These are phyloP conservation scores for Beauveria asiatica DNA, from an alignment of 2,329 filamentous ascomycete genomes.

Conservation along the genomic window DNA sequence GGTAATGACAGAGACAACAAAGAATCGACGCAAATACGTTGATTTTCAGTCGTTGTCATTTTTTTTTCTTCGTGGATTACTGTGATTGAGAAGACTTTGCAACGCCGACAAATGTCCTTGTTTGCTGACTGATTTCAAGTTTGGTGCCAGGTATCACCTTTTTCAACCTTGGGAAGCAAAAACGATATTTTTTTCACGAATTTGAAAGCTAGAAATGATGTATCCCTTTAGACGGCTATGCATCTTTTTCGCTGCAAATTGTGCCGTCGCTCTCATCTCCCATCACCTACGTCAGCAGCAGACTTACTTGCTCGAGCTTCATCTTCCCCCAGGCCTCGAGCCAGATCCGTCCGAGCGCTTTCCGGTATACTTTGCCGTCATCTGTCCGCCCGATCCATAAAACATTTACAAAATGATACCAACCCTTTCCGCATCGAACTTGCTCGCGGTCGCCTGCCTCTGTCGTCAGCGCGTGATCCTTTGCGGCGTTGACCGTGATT, in stretches of 20 bases:
- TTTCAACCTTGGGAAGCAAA: too few relatives aligned
- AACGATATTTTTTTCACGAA: too few relatives aligned
- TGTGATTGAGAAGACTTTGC: too few relatives aligned
- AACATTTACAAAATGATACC: conserved; percentile 10
- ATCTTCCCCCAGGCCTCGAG: conserved; percentile 1
- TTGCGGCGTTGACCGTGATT: neutral
- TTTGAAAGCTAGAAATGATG: too few relatives aligned
- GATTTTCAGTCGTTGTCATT: neutral
- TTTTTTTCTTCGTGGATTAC: neutral
- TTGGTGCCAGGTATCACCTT: too few relatives aligned
- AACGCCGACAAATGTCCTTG: too few relatives aligned
- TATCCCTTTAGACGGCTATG: too few relatives aligned
- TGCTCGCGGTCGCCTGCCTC: conserved; percentile 2
- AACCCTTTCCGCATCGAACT: neutral
- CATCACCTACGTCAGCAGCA: neutral
- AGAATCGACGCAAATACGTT: too few relatives aligned
- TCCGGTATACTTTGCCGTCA: conserved; percentile 5
- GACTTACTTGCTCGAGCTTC: conserved; percentile 5
- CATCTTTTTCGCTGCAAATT: too few relatives aligned
- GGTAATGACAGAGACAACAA: too few relatives aligned
- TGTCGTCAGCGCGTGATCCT: neutral
- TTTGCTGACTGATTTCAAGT: too few relatives aligned
- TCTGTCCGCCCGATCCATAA: conserved; percentile 8
- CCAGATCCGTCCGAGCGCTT: conserved; percentile 10
- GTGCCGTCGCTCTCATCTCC: neutral